phyloP scores from a whole-genome alignment of 371 early-diverging fungal species.

The Conidiobolus incongruus region DNA sequence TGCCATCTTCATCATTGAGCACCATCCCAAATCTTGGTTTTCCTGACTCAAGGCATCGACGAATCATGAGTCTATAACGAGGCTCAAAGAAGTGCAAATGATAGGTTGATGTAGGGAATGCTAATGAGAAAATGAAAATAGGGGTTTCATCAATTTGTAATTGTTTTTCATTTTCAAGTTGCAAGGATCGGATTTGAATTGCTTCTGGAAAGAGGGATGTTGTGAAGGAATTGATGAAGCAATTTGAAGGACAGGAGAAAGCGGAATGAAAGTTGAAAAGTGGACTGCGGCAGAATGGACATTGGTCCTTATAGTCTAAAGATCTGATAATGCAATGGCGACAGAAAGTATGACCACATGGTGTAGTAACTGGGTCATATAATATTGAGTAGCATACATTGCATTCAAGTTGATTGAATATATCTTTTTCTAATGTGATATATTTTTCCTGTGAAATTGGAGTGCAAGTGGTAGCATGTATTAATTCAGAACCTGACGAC shows the following conservation, averaged over 20 bases:
- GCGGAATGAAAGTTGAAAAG: conserved; percentile 12
- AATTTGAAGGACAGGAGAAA: conserved; percentile 7
- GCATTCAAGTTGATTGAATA: conserved; percentile 37
- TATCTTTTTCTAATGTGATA: too few species aligned
- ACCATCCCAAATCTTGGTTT: conserved; percentile 32
- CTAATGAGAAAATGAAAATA: conserved; percentile 30
- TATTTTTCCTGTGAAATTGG: too few species aligned
- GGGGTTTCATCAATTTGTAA: conserved; percentile 17
- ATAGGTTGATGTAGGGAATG: conserved; percentile 33
- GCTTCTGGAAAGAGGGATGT: background rate
- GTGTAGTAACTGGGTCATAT: conserved; percentile 29
- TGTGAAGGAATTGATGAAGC: conserved; percentile 1
- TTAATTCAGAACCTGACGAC: background rate
- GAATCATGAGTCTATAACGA: conserved; percentile 30
- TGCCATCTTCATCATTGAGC: conserved; percentile 8
- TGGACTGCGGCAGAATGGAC: conserved; percentile 18
- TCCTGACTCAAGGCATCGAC: conserved; percentile 21
- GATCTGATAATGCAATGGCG: conserved; percentile 25
- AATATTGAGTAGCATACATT: conserved; percentile 23
- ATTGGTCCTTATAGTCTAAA: conserved; percentile 13
- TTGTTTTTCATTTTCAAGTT: conserved; percentile 1
- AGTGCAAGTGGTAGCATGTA: conserved; percentile 8
- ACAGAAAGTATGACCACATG: conserved; percentile 52
- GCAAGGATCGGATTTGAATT: conserved; percentile 1
- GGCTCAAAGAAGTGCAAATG: conserved; percentile 39